phyloP scores from a whole-genome alignment of 1,139 yeast genomes.

The Fermentozyma sake region DNA sequence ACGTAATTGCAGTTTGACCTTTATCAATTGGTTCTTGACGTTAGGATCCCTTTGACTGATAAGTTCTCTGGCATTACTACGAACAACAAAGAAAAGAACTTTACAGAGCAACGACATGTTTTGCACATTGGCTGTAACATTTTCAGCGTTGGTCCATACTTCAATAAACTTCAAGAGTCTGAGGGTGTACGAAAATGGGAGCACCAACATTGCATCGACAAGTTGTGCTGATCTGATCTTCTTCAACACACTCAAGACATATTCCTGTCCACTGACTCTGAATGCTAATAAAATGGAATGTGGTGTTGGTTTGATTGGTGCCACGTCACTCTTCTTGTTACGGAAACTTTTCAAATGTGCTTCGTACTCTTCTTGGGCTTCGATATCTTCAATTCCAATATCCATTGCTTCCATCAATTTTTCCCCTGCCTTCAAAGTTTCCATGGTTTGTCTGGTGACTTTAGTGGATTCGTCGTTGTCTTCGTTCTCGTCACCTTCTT shows the following conservation, averaged over 20 bases:
- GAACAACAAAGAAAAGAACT: constrained; percentile 67
- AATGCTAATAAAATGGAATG: constrained; percentile 71
- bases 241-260: constrained; percentile 66
- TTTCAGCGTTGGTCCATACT: constrained; percentile 59
- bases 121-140: constrained; percentile 38
- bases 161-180: constrained; percentile 69
- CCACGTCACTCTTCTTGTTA: constrained; percentile 35
- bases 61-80: constrained; percentile 73
- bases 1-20: constrained; percentile 55
- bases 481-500: constrained; percentile 40
- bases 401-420: constrained; percentile 89
- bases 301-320: constrained; percentile 57
- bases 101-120: constrained; percentile 66
- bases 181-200: constrained; percentile 83
- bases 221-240: constrained; percentile 79
- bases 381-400: constrained; percentile 69
- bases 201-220: constrained; percentile 85
- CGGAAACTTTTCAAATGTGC: constrained; percentile 29
- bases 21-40: constrained; percentile 56
- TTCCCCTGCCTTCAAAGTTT: constrained; percentile 93
- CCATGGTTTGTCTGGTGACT: constrained; percentile 82
- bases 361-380: constrained; percentile 48
- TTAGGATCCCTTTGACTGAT: constrained; percentile 58
- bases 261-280: constrained; percentile 66
- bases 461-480: constrained; percentile 56